Base-by-base conservation (phyloP, 2,329 filamentous ascomycete species). In the Eutypella sp. region DNA sequence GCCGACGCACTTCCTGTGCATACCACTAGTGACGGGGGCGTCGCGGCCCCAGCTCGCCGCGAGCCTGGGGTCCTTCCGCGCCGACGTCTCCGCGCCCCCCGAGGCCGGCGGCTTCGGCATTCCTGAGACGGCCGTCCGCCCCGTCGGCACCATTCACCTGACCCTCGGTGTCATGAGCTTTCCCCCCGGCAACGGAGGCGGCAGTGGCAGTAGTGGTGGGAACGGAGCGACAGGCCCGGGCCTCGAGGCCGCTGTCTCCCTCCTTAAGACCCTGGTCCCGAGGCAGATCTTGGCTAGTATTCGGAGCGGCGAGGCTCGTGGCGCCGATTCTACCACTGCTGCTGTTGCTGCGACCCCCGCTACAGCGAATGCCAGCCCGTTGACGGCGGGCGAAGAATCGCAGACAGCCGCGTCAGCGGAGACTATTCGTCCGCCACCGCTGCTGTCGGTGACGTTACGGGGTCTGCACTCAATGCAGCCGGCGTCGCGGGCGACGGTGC, bases 111-210 rank as follows among this genome's bases (percentile, higher is more conserved):
- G 69, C 52, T 66, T 69, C 48, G 70, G 71, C 5, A 68, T 92
- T 9, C 85, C 87, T 0, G 62, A 71, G 25, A 76, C 76, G 45
- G 89, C 89, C 2, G 70, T 96, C 42, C 74, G 90, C 23, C 89
- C 89, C 0, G 67, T 88, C 0, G 87, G 88, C 1, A 90, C 89
- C 1, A 67, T 96, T 40, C 92, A 97, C 66, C 71, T 95, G 3
- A 96, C 91, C 0, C 73, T 96, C 0, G 91, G 90, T 0, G 87
- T 95, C 1, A 91, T 96, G 86, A 85, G 78, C 52, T 75, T 96
- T 9, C 66, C 72, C 3, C 72, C 69, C 2, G 65, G 71, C 3
- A 71, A 76, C n/a, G n/a, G n/a, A n/a, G n/a, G n/a, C n/a, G n/a
- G n/a, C n/a, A n/a, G n/a, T n/a, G n/a, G n/a, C n/a, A n/a, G n/a